Base-by-base conservation (phyloP, 768 basidiomycete genomes). In the Paxillus involutus region DNA sequence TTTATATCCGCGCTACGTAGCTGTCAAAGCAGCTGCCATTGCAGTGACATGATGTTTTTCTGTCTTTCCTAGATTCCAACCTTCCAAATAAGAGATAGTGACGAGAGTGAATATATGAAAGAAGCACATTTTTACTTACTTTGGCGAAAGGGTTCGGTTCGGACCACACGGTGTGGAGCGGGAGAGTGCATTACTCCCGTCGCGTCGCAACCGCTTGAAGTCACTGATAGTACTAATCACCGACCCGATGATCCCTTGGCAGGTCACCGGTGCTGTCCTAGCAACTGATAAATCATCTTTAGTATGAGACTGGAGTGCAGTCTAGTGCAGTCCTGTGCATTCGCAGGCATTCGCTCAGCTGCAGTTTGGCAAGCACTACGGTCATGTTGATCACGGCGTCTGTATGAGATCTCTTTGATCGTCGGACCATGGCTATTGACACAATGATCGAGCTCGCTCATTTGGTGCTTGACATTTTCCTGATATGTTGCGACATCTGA, bases 1-100 rank as follows among this genome's bases (percentile, higher is more conserved):
- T 67, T 62, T 60, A 66, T 67, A 64, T 24, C 29, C n/a, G 48
- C 42, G 33, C 26, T 26, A 6, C 26, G 48, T 12, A 36, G 30
- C 8, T 33, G 24, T 53, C 17, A 30, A 19, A 1, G 19, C 12
- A 35, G 5, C 16, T 13, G 35, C 50, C 44, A 39, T 35, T 32
- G 16, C 26, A 26, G 26, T 26, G 26, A 26, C 26, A 39, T 40
- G 21, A 19, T 26, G 50, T 53, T 51, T 54, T 59, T 41, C 47
- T 29, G 4, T n/a, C 14, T 39, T 32, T 49, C 14, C 39, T 11
- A 12, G 35, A 19, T 12, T 26, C 21, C 17, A 36, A 37, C n/a
- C 12, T 44, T 47, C 11, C n/a, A 30, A 40, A 47, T 26, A 14
- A 36, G n/a, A 44, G 16, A n/a, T 59, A 6, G 26, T 26, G 63